Conservation (phyloP, 306 rosid genomes). For the Adenanthera pavonina region DNA sequence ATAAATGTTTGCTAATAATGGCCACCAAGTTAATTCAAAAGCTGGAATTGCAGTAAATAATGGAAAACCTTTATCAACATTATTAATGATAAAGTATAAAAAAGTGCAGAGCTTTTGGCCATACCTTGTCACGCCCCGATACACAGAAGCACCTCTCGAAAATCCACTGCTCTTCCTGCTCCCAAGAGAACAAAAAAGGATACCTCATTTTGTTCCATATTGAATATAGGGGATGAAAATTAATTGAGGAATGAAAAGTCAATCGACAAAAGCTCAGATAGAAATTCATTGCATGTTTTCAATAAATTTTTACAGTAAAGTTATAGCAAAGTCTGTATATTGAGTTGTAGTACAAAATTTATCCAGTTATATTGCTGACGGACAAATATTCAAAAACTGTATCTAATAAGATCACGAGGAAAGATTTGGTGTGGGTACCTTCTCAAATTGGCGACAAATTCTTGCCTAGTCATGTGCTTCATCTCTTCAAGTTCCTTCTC, state of each 20-base stretch:
- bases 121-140: slow-evolving; percentile 99
- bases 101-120: slow-evolving; percentile 57
- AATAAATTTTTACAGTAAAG: not conserved
- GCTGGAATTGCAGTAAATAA: slow-evolving; percentile 69
- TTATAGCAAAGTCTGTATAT: not conserved
- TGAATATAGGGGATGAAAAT: slow-evolving; percentile 1
- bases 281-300: not conserved
- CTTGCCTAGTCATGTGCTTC: slow-evolving; percentile 95
- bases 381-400: not conserved
- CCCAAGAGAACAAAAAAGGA: slow-evolving; percentile 33
- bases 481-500: slow-evolving; percentile 95
- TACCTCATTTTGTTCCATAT: slow-evolving; percentile 22
- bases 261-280: not conserved
- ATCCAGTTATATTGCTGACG: not conserved
- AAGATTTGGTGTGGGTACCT: slow-evolving; percentile 53
- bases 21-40: slow-evolving; percentile 46
- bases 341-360: not conserved
- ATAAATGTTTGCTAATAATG: slow-evolving; percentile 50
- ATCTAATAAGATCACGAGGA: slow-evolving; percentile 30
- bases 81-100: slow-evolving; percentile 37
- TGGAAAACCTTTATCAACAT: slow-evolving; percentile 48
- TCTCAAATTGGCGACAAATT: slow-evolving; percentile 96
- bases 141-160: slow-evolving; percentile 98
- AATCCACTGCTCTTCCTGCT: slow-evolving; percentile 98
- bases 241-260: not conserved